Conservation (phyloP, 352 stramenopile species). For the Thraustotheca clavata region DNA sequence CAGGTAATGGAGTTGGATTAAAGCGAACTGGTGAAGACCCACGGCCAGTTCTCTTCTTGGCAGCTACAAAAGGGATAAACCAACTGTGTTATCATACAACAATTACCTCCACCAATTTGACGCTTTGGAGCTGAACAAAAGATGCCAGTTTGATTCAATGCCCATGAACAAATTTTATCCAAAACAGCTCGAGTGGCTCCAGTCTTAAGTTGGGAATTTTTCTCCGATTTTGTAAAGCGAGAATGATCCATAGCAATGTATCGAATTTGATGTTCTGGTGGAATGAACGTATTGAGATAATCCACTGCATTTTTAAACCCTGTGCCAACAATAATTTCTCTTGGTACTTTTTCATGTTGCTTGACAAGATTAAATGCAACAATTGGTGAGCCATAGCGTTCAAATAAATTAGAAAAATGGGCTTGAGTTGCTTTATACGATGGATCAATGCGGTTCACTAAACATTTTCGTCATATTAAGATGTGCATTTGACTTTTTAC, state of each 20-base stretch:
- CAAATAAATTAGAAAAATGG: constrained; percentile 92
- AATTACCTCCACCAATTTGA: constrained; percentile 50
- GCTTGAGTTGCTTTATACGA: constrained; percentile 93
- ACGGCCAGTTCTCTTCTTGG: constrained; percentile 38
- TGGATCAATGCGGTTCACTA: constrained; percentile 94
- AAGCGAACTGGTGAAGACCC: background rate
- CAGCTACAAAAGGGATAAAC: background rate
- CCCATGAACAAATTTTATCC: constrained; percentile 93
- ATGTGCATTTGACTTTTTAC: constrained; percentile 23
- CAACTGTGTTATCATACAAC: constrained; percentile 22
- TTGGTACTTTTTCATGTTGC: constrained; percentile 93
- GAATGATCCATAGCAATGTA: constrained; percentile 97
- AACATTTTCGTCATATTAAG: background rate
- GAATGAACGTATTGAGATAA: constrained; percentile 95
- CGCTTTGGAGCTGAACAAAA: constrained; percentile 92
- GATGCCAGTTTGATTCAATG: constrained; percentile 95
- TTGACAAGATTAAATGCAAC: constrained; percentile 98
- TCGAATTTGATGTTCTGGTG: constrained; percentile 88
- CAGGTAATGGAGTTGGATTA: background rate
- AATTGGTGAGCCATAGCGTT: constrained; percentile 94
- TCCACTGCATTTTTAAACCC: constrained; percentile 97
- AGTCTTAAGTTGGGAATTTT: constrained; percentile 61
- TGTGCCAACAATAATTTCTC: constrained; percentile 96
- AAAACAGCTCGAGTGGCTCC: constrained; percentile 42
- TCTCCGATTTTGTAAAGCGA: constrained; percentile 91